Percentiles rank a stretch among this genome's conserved stretches.
These are phyloP conservation scores for Aspergillus brunneoviolaceus DNA, from an alignment of 2,329 filamentous ascomycete species.

Conservation along the genomic window DNA sequence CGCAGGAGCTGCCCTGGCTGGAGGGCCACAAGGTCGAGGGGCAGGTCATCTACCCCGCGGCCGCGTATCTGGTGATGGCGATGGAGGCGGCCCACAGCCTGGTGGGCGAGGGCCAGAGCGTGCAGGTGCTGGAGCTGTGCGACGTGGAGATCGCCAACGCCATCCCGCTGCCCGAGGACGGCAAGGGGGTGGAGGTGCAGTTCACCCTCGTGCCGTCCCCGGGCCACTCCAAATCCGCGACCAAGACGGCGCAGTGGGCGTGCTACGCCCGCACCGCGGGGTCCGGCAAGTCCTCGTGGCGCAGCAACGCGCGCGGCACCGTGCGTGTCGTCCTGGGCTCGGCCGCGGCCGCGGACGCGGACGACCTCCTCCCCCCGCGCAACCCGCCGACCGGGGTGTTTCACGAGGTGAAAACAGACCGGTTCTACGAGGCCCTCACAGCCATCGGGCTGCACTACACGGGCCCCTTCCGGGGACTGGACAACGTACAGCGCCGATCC, in stretches of 20 bases:
- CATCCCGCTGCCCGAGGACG: neutral
- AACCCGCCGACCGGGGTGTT: too few relatives aligned
- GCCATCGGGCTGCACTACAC: too few relatives aligned
- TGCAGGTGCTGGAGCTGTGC: neutral
- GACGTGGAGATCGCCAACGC: neutral
- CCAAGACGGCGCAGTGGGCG: neutral
- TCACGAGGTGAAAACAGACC: too few relatives aligned
- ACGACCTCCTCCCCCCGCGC: neutral
- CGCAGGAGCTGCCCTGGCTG: constrained; percentile 27
- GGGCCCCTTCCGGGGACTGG: too few relatives aligned
- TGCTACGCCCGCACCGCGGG: neutral
- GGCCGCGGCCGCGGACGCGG: neutral
- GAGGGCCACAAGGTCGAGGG: constrained; percentile 23
- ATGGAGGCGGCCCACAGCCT: constrained; percentile 7
- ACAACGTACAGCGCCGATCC: too few relatives aligned
- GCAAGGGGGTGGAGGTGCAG: neutral
- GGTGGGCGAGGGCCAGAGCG: neutral
- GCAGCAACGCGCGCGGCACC: neutral
- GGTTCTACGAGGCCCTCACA: too few relatives aligned
- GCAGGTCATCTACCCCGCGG: constrained; percentile 25
- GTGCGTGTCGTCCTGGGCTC: constrained; percentile 4
- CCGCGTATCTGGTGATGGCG: constrained; percentile 18
- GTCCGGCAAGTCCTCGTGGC: neutral
- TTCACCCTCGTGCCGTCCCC: neutral
- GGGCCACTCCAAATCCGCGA: neutral